These are phyloP conservation scores for Mortierella sp. DNA, from an alignment of 371 early-diverging fungal genomes.

Conservation along the genomic window DNA sequence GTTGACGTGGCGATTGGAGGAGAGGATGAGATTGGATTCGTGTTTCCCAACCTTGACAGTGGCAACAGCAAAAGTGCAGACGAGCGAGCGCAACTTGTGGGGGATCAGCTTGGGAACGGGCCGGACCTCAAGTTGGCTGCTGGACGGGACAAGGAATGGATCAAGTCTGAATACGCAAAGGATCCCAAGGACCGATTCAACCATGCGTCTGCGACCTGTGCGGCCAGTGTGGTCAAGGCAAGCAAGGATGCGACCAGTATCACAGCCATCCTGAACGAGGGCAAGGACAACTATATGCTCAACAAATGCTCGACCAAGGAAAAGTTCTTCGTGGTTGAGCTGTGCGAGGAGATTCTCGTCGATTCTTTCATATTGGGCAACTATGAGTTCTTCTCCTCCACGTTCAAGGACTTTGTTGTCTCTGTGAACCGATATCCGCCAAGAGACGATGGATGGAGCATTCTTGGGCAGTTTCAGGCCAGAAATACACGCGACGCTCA, in stretches of 20 bases:
- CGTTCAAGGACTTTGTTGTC: constrained; percentile 89
- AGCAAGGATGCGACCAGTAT: constrained; percentile 90
- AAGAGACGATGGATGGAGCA: constrained; percentile 79
- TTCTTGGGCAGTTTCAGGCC: constrained; percentile 87
- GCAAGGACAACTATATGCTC: constrained; percentile 95
- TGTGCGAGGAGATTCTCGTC: constrained; percentile 95
- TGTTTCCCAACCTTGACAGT: constrained; percentile 45
- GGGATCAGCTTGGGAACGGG: constrained; percentile 45
- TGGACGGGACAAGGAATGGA: constrained; percentile 32
- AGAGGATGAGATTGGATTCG: constrained; percentile 53
- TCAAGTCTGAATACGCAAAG: constrained; percentile 55
- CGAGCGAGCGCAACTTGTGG: constrained; percentile 30
- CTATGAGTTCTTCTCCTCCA: constrained; percentile 97
- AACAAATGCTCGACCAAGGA: constrained; percentile 83
- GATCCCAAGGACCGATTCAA: constrained; percentile 89
- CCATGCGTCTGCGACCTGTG: constrained; percentile 95
- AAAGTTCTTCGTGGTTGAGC: constrained; percentile 91
- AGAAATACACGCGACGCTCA: constrained; percentile 89
- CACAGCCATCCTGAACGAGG: constrained; percentile 87
- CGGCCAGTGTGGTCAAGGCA: constrained; percentile 86
- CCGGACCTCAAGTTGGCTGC: constrained; percentile 31
- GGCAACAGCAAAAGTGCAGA: constrained; percentile 24
- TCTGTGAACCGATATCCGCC: constrained; percentile 91
- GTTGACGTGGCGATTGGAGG: constrained; percentile 52
- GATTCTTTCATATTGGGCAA: constrained; percentile 93